phyloP scores from a whole-genome alignment of 352 stramenopile genomes.

The Phytopythium kandeliae region DNA sequence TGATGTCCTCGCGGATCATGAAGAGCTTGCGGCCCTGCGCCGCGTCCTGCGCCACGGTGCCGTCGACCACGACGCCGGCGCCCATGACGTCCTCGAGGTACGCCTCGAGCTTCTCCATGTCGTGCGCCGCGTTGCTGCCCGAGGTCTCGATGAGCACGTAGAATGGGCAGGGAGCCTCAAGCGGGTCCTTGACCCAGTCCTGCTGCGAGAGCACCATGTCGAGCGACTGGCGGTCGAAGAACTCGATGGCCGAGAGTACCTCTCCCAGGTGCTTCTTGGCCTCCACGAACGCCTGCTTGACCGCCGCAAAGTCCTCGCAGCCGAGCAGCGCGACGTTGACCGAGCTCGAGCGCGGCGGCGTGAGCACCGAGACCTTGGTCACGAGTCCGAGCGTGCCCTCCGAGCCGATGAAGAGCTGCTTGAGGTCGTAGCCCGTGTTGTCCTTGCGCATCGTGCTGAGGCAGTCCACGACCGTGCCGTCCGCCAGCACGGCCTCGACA shows the following conservation, averaged over 20 bases:
- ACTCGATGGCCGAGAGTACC: slow-evolving; percentile 95
- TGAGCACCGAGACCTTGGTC: slow-evolving; percentile 87
- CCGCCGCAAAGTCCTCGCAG: slow-evolving; percentile 84
- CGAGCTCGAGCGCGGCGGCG: slow-evolving; percentile 58
- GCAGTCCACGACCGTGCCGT: slow-evolving; percentile 90
- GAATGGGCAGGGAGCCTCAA: slow-evolving; percentile 64
- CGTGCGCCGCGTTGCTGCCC: slow-evolving; percentile 87
- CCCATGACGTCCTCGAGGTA: slow-evolving; percentile 79
- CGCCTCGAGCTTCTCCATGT: slow-evolving; percentile 88
- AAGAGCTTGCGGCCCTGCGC: slow-evolving; percentile 91
- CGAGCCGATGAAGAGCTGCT: slow-evolving; percentile 96
- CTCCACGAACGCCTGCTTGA: slow-evolving; percentile 73
- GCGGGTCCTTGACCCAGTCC: slow-evolving; percentile 61
- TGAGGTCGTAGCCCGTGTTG: slow-evolving; percentile 97
- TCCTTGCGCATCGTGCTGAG: slow-evolving; percentile 94
- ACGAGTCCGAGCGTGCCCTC: slow-evolving; percentile 96
- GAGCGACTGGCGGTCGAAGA: slow-evolving; percentile 91
- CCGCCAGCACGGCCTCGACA: slow-evolving; percentile 92
- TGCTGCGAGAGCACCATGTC: slow-evolving; percentile 82
- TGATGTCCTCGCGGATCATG: slow-evolving; percentile 93
- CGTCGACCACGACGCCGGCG: slow-evolving; percentile 79
- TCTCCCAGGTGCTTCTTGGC: slow-evolving; percentile 90
- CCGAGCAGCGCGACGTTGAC: slow-evolving; percentile 90
- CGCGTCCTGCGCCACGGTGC: slow-evolving; percentile 91
- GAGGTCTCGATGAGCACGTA: slow-evolving; percentile 97